Percentiles rank a stretch among this genome's conserved stretches.
Evolutionary conservation across 192 early-diverging fungal genomes (phyloP).

Genomic region (Coemansia sp.): DNA sequence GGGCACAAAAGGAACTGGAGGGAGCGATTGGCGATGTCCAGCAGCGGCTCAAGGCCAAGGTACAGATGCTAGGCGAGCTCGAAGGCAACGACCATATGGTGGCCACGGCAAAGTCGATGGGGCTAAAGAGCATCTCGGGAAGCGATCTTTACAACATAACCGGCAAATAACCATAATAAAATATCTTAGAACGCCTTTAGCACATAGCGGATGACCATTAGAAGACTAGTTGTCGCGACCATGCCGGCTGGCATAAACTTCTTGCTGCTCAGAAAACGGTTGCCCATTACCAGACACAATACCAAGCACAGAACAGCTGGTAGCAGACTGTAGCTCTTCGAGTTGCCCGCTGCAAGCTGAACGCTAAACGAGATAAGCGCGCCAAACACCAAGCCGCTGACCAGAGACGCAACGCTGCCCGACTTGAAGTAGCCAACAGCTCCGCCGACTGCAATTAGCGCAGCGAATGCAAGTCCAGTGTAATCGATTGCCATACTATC

Average conservation of each 20-base stretch:
- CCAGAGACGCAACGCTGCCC: slow-evolving; percentile 37
- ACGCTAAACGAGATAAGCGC: slow-evolving; percentile 35
- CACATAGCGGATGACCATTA: slow-evolving; percentile 36
- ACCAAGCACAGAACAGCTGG: slow-evolving; percentile 36
- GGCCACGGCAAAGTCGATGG: slow-evolving; percentile 14
- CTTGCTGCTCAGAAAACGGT: slow-evolving; percentile 38
- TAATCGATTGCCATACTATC: slow-evolving; percentile 27
- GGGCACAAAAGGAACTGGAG: slow-evolving; percentile 45
- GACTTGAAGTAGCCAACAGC: slow-evolving; percentile 42
- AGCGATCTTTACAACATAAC: slow-evolving; percentile 16
- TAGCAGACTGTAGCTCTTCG: slow-evolving; percentile 21
- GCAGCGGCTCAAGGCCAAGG: slow-evolving; percentile 37
- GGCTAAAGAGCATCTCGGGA: slow-evolving; percentile 21
- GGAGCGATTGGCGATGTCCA: slow-evolving; percentile 40
- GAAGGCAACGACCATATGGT: slow-evolving; percentile 24
- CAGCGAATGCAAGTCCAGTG: slow-evolving; percentile 31
- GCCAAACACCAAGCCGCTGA: slow-evolving; percentile 40
- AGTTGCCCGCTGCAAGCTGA: slow-evolving; percentile 25
- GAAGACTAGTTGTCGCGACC: slow-evolving; percentile 29
- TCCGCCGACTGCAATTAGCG: slow-evolving; percentile 39
- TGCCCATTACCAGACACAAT: slow-evolving; percentile 37
- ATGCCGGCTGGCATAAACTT: slow-evolving; percentile 53
- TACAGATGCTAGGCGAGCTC: slow-evolving; percentile 29
- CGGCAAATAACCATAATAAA: not conserved
- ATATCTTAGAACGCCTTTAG: slow-evolving; percentile 15